Conservation (phyloP, 2,329 filamentous ascomycete genomes). For the Myriosclerotinia scirpicola region DNA sequence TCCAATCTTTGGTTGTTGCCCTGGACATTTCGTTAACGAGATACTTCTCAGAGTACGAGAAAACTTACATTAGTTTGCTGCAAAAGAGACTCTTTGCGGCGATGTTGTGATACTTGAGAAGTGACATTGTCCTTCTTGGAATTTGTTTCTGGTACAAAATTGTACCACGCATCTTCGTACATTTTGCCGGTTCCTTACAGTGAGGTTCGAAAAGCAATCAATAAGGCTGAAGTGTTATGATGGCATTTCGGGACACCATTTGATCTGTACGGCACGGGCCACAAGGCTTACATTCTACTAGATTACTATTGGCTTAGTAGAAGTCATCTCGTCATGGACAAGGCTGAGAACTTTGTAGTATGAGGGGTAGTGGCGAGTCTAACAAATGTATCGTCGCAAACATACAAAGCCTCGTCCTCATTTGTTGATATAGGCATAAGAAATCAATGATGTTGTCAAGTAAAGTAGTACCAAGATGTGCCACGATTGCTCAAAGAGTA, state of each 20-base stretch:
- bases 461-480: constrained; percentile 24
- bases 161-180: constrained; percentile 87
- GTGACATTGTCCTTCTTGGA: constrained; percentile 48
- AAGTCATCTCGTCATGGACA: constrained; percentile 22
- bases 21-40: constrained; percentile 44
- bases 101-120: constrained; percentile 53
- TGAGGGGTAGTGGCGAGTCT: constrained; percentile 17
- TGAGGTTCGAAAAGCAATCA: not conserved
- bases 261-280: constrained; percentile 12
- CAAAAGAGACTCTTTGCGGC: constrained; percentile 68
- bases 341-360: constrained; percentile 21
- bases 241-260: constrained; percentile 4
- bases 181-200: constrained; percentile 46
- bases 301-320: not conserved
- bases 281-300: constrained; percentile 6
- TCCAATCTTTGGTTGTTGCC: constrained; percentile 55
- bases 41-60: not conserved
- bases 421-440: not conserved
- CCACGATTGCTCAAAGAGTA: constrained; percentile 28
- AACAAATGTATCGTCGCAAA: constrained; percentile 5
- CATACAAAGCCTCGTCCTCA: constrained; percentile 3
- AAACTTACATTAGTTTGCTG: constrained; percentile 61
- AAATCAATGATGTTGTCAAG: constrained; percentile 31
- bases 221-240: constrained; percentile 22
- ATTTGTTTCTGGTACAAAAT: constrained; percentile 64